These are phyloP conservation scores for Iris macrosiphon DNA, from an alignment of 106 monocot species.

Conservation along the genomic window DNA sequence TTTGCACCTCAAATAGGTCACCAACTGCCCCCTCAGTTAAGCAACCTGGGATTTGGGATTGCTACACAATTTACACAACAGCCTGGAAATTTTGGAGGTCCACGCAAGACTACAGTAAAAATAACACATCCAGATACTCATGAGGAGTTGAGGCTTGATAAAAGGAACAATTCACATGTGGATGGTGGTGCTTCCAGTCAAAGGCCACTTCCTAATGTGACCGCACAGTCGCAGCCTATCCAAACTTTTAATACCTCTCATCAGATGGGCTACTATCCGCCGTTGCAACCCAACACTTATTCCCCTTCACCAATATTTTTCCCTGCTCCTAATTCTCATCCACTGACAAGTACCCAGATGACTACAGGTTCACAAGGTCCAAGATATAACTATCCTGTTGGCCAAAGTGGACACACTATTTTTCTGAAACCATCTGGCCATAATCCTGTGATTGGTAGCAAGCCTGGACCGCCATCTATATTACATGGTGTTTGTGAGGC, in stretches of 20 bases:
- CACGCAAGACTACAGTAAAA: constrained; percentile 20
- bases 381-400: constrained; percentile 48
- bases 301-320: constrained; percentile 33
- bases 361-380: constrained; percentile 10
- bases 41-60: constrained; percentile 31
- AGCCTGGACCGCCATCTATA: not conserved
- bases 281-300: constrained; percentile 25
- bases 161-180: constrained; percentile 16
- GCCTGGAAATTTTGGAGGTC: constrained; percentile 16
- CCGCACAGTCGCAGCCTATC: constrained; percentile 17
- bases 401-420: constrained; percentile 40
- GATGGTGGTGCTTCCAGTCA: constrained; percentile 10
- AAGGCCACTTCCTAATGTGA: constrained; percentile 16
- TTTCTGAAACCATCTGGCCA: constrained; percentile 19
- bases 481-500: constrained; percentile 18
- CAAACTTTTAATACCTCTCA: constrained; percentile 10
- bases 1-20: constrained; percentile 53
- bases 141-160: constrained; percentile 34
- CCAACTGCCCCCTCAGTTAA: constrained; percentile 51
- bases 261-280: constrained; percentile 36
- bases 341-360: constrained; percentile 48
- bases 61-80: constrained; percentile 36
- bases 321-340: constrained; percentile 26
- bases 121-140: constrained; percentile 45
- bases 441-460: not conserved